Conservation (phyloP, 2,329 filamentous ascomycete species). For the Aureobasidium lini region DNA sequence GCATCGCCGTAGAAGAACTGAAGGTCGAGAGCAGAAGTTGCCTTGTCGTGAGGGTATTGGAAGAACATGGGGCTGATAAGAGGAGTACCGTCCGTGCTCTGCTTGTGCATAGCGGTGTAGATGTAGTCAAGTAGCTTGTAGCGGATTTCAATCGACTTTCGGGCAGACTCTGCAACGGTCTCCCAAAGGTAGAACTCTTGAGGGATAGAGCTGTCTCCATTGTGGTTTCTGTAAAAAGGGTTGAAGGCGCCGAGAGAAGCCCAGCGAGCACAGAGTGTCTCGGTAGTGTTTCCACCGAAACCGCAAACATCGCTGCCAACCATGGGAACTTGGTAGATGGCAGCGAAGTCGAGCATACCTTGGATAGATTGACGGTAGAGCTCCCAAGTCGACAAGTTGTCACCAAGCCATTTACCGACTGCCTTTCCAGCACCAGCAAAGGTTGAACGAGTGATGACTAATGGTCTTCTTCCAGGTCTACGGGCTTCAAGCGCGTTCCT, state of each 20-base stretch:
- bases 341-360: conserved; percentile 39
- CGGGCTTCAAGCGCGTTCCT: conserved; percentile 58
- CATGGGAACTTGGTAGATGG: conserved; percentile 40
- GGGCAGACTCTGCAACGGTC: conserved; percentile 55
- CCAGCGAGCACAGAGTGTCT: conserved; percentile 67
- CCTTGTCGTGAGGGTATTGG: conserved; percentile 51
- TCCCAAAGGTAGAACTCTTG: conserved; percentile 71
- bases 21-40: conserved; percentile 18
- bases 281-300: conserved; percentile 59
- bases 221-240: conserved; percentile 72
- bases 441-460: conserved; percentile 69
- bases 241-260: conserved; percentile 63
- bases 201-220: conserved; percentile 42
- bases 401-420: conserved; percentile 56
- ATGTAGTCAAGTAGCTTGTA: conserved; percentile 71
- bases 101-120: conserved; percentile 61
- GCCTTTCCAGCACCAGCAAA: conserved; percentile 62
- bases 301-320: conserved; percentile 63
- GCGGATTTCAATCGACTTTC: conserved; percentile 63
- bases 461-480: conserved; percentile 55
- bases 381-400: conserved; percentile 41
- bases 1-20: conserved; percentile 55
- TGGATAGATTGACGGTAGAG: conserved; percentile 37
- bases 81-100: conserved; percentile 55
- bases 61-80: conserved; percentile 65